Conservation (phyloP, 768 basidiomycete genomes). For the Thelephora aurantiotincta region DNA sequence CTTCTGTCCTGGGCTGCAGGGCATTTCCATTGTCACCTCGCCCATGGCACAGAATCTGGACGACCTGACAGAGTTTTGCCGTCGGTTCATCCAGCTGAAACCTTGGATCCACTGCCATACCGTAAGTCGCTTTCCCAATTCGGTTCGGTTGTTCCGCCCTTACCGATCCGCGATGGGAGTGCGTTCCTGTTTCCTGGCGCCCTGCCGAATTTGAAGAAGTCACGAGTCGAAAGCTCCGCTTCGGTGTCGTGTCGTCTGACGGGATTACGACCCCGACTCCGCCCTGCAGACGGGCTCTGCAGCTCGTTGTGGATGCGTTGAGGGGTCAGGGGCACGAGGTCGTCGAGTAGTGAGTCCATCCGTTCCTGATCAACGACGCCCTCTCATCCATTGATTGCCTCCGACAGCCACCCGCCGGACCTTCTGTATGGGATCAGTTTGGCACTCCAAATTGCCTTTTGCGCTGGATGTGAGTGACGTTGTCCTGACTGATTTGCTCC, state of each 20-base stretch:
- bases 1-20: constrained; percentile 24
- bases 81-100: constrained; percentile 23
- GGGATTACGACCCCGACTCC: constrained; percentile 26
- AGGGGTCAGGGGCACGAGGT: constrained; percentile 24
- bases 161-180: constrained; percentile 14
- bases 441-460: constrained; percentile 15
- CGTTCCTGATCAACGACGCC: background rate
- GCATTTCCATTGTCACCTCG: constrained; percentile 20
- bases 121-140: constrained; percentile 12
- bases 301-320: constrained; percentile 20
- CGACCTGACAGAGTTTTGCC: constrained; percentile 29
- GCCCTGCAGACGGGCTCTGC: constrained; percentile 24
- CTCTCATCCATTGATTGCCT: background rate
- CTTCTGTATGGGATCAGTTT: constrained; percentile 16
- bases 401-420: constrained; percentile 16
- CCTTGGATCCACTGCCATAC: constrained; percentile 31
- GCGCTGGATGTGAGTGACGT: constrained; percentile 15
- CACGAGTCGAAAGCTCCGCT: constrained; percentile 20
- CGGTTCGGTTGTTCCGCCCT: background rate
- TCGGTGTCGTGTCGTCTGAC: constrained; percentile 27
- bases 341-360: constrained; percentile 20
- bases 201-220: constrained; percentile 15
- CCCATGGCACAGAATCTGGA: constrained; percentile 29
- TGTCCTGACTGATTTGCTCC: constrained; percentile 1
- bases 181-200: constrained; percentile 29